Conservation (phyloP, 177 flowering plant genomes). For the Telopea speciosissima region DNA sequence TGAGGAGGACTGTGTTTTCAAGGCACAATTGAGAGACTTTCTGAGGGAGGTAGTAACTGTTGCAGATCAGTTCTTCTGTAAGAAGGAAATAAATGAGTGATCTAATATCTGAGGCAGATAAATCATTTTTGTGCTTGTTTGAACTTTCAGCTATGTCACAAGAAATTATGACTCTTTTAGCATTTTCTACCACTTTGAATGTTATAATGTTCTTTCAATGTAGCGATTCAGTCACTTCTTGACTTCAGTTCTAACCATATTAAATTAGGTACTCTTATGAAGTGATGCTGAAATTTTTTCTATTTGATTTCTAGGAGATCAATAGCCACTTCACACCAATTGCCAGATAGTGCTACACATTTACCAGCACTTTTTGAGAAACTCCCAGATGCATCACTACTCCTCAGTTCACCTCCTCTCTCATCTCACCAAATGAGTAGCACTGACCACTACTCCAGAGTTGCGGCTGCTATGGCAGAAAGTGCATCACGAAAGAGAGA, state of each 20-base stretch:
- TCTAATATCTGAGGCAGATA: not conserved
- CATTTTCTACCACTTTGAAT: not conserved
- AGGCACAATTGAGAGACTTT: not conserved
- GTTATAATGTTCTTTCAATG: not conserved
- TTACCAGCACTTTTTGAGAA: slow-evolving; percentile 27
- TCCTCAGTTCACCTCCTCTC: slow-evolving; percentile 46
- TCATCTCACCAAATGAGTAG: slow-evolving; percentile 30
- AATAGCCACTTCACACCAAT: slow-evolving; percentile 16
- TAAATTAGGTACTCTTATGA: not conserved
- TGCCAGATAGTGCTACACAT: slow-evolving; percentile 14
- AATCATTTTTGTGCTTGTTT: not conserved
- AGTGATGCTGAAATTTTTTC: not conserved
- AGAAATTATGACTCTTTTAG: not conserved
- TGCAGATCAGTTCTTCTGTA: not conserved
- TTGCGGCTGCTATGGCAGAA: slow-evolving; percentile 71
- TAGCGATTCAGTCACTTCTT: not conserved
- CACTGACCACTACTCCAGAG: slow-evolving; percentile 58
- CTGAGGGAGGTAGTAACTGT: not conserved
- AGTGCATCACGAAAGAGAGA: slow-evolving; percentile 68
- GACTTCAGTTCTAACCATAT: not conserved
- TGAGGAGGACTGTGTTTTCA: not conserved
- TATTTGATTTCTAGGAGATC: slow-evolving; percentile 23
- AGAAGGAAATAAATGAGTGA: not conserved
- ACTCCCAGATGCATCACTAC: slow-evolving; percentile 82
- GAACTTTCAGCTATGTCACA: not conserved